Percentiles rank a stretch among this genome's conserved stretches.
These are phyloP conservation scores for Coleophoma crateriformis DNA, from an alignment of 2,329 filamentous ascomycete genomes.

Conservation along the genomic window DNA sequence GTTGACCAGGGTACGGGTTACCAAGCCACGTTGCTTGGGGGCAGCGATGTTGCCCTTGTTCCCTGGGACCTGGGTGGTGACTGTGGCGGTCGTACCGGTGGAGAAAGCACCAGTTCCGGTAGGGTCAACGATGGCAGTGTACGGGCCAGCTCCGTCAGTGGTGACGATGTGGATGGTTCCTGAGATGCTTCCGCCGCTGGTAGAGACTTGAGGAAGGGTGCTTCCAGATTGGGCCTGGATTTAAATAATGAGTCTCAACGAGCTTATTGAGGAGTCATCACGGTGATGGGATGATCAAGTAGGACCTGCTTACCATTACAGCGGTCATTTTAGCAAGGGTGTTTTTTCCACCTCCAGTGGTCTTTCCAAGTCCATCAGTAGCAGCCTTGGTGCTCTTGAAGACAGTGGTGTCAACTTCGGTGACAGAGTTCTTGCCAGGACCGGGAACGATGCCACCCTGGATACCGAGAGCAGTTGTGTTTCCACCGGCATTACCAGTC, in stretches of 20 bases:
- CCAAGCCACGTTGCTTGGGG: background rate
- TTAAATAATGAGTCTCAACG: too few species aligned
- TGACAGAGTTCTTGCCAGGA: conserved; percentile 29
- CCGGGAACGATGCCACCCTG: conserved; percentile 11
- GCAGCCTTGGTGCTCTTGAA: conserved; percentile 54
- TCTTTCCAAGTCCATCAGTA: conserved; percentile 51
- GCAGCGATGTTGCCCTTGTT: conserved; percentile 36
- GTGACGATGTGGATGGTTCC: conserved; percentile 67
- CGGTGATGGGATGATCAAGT: too few species aligned
- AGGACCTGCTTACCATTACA: conserved; percentile 40
- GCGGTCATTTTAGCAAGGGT: conserved; percentile 47
- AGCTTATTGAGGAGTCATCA: too few species aligned
- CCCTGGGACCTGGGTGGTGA: conserved; percentile 47
- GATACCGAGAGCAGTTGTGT: conserved; percentile 42
- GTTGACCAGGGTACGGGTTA: conserved; percentile 26
- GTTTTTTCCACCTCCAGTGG: conserved; percentile 50
- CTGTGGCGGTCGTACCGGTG: conserved; percentile 39
- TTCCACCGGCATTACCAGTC: conserved; percentile 52
- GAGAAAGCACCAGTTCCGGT: conserved; percentile 52
- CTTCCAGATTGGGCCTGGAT: too few species aligned
- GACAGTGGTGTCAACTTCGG: conserved; percentile 45
- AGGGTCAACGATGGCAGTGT: conserved; percentile 58
- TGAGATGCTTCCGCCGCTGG: conserved; percentile 45
- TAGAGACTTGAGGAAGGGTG: conserved; percentile 46
- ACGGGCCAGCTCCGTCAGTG: conserved; percentile 56